Evolutionary conservation across 345 rosid species (phyloP).

Genomic region (Excoecaria cochinchinensis): DNA sequence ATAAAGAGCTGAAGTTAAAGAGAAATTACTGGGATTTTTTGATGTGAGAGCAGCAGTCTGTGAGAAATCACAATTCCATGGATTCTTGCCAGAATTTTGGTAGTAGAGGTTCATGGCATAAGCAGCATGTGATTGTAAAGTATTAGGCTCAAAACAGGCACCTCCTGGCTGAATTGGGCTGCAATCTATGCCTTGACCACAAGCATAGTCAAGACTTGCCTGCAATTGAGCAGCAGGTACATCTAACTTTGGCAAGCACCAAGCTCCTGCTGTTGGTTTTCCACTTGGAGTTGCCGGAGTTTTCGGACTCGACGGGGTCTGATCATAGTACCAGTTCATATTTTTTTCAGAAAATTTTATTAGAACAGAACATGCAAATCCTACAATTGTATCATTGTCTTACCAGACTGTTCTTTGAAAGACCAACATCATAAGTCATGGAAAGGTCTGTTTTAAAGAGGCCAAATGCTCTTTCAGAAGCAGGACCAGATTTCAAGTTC

Average conservation of each 20-base stretch:
- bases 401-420: slow-evolving; percentile 71
- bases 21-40: slow-evolving; percentile 62
- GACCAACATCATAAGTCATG: slow-evolving; percentile 62
- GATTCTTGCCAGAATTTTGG: slow-evolving; percentile 46
- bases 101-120: slow-evolving; percentile 85
- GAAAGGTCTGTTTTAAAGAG: slow-evolving; percentile 76
- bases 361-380: neutral
- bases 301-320: slow-evolving; percentile 19
- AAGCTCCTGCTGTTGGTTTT: slow-evolving; percentile 15
- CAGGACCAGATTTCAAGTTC: slow-evolving; percentile 73
- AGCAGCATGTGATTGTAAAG: slow-evolving; percentile 68
- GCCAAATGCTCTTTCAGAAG: slow-evolving; percentile 80
- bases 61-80: slow-evolving; percentile 74
- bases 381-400: slow-evolving; percentile 11
- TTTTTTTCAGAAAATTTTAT: neutral
- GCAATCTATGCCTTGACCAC: slow-evolving; percentile 76
- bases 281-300: slow-evolving; percentile 21
- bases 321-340: neutral
- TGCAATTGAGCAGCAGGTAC: slow-evolving; percentile 59
- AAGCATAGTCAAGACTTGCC: slow-evolving; percentile 73
- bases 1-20: slow-evolving; percentile 8
- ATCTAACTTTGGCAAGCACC: slow-evolving; percentile 68
- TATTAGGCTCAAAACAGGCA: slow-evolving; percentile 76
- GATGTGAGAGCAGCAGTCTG: slow-evolving; percentile 67
- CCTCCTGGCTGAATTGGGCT: slow-evolving; percentile 77